These are phyloP conservation scores for Trichoderma guizhouense DNA, from an alignment of 2,329 filamentous ascomycete species.

Conservation along the genomic window DNA sequence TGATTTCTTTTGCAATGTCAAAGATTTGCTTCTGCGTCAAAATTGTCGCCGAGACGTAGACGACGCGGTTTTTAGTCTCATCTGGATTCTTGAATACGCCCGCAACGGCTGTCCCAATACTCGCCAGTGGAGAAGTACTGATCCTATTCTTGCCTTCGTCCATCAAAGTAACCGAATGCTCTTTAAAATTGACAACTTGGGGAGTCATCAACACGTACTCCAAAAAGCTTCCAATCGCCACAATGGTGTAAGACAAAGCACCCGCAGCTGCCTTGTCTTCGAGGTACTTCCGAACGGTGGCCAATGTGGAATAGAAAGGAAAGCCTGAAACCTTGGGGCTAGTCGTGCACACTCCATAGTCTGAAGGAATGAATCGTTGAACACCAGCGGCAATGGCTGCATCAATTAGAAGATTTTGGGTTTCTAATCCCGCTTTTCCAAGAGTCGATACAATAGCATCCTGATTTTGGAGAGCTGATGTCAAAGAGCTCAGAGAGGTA, in stretches of 20 bases:
- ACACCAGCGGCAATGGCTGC: neutral
- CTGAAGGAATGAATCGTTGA: neutral
- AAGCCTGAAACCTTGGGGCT: neutral
- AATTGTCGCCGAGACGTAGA: neutral
- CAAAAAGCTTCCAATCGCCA: neutral
- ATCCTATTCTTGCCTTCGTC: neutral
- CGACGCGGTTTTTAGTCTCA: neutral
- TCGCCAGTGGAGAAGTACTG: neutral
- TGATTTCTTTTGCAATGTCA: neutral
- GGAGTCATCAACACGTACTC: neutral
- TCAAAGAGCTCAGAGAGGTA: neutral
- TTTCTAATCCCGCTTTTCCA: neutral
- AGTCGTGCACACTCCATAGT: neutral
- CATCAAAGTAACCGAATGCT: neutral
- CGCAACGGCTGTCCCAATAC: neutral
- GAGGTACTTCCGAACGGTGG: neutral
- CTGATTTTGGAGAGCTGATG: neutral
- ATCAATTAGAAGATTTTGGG: neutral
- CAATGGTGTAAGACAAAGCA: neutral
- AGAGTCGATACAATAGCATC: neutral
- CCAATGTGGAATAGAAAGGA: neutral
- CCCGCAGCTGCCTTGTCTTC: neutral
- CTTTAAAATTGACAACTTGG: neutral
- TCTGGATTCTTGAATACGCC: neutral
- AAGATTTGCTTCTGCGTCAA: neutral